Evolutionary conservation across 2,329 filamentous ascomycete genomes (phyloP).

Genomic region (Penicillium expansum): DNA sequence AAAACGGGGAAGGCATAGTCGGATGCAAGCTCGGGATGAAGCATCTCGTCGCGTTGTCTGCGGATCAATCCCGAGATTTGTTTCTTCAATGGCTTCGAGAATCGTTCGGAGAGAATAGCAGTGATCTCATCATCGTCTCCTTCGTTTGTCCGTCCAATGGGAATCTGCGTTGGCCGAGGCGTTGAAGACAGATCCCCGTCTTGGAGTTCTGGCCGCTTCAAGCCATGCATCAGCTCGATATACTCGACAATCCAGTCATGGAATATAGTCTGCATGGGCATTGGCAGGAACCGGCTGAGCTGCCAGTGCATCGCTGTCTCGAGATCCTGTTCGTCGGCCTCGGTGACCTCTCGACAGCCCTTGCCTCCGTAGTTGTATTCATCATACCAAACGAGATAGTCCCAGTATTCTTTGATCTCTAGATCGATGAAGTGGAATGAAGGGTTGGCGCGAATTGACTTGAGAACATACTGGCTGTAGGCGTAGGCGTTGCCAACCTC

Average conservation of each 20-base stretch:
- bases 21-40: constrained; percentile 80
- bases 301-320: constrained; percentile 99
- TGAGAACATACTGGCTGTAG: constrained; percentile 96
- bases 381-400: constrained; percentile 98
- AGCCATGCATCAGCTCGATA: constrained; percentile 84
- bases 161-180: constrained; percentile 59
- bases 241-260: constrained; percentile 93
- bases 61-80: constrained; percentile 78
- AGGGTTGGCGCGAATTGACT: constrained; percentile 92
- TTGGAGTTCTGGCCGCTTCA: constrained; percentile 65
- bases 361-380: constrained; percentile 98
- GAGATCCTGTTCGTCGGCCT: constrained; percentile 72
- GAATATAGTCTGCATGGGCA: constrained; percentile 77
- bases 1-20: constrained; percentile 85
- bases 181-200: constrained; percentile 59
- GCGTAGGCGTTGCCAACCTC: constrained; percentile 96
- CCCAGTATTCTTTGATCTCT: constrained; percentile 98
- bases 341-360: constrained; percentile 76
- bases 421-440: constrained; percentile 97
- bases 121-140: constrained; percentile 59
- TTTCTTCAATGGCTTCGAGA: constrained; percentile 87
- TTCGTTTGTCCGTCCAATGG: constrained; percentile 56
- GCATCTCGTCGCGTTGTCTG: constrained; percentile 80
- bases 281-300: constrained; percentile 81
- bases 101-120: constrained; percentile 72